These are phyloP conservation scores for Solanum pinnatisectum DNA, from an alignment of 257 asterid species.

Conservation along the genomic window DNA sequence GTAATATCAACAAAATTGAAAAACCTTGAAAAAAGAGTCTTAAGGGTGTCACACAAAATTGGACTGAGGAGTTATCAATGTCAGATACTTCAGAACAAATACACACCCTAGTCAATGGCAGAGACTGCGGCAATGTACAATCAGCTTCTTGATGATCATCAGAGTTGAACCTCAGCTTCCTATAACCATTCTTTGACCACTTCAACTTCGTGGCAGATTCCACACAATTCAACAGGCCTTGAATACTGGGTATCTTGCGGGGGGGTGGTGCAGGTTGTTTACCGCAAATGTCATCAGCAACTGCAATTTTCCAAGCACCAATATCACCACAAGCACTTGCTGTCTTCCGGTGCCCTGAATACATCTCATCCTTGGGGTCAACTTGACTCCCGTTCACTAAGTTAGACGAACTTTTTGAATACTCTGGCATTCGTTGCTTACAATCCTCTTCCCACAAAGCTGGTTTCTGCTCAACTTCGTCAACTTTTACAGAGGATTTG, in stretches of 20 bases:
- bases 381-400: constrained; percentile 37
- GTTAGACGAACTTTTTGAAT: constrained; percentile 46
- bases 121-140: constrained; percentile 41
- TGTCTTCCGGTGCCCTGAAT: constrained; percentile 73
- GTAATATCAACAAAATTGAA: neutral
- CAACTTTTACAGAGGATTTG: constrained; percentile 16
- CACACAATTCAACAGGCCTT: constrained; percentile 57
- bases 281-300: constrained; percentile 38
- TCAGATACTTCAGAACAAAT: neutral
- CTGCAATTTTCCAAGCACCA: constrained; percentile 57
- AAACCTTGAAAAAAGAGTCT: neutral
- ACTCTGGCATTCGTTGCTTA: constrained; percentile 16
- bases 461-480: constrained; percentile 11
- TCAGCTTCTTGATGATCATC: constrained; percentile 49
- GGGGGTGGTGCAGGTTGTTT: constrained; percentile 38
- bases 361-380: constrained; percentile 44
- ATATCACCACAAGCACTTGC: constrained; percentile 92
- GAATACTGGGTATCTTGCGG: constrained; percentile 66
- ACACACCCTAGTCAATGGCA: constrained; percentile 53
- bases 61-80: neutral
- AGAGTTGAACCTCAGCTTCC: constrained; percentile 42
- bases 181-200: constrained; percentile 73
- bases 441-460: constrained; percentile 18
- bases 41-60: neutral
- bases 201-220: constrained; percentile 60